Conservation (phyloP, 345 rosid genomes). For the Balakata baccata region DNA sequence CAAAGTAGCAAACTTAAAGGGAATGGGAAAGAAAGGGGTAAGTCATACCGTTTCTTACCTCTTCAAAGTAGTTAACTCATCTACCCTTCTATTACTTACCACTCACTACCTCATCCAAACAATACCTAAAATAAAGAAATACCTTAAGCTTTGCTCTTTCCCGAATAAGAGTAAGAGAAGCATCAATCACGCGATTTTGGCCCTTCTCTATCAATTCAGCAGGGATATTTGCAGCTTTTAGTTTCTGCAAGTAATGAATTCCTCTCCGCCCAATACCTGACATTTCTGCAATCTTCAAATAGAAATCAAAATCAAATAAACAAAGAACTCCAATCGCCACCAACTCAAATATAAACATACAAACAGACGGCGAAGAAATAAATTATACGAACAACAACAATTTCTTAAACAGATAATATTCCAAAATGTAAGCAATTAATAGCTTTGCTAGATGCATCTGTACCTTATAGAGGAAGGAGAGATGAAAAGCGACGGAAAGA, state of each 20-base stretch:
- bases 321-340: background rate
- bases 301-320: background rate
- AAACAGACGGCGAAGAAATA: background rate
- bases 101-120: too few species aligned
- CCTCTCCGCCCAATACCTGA: slow-evolving; percentile 49
- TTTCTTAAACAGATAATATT: background rate
- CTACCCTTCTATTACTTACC: too few species aligned
- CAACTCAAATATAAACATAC: background rate
- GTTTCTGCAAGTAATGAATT: slow-evolving; percentile 53
- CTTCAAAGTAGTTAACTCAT: too few species aligned
- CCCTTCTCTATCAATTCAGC: slow-evolving; percentile 64
- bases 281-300: slow-evolving; percentile 42
- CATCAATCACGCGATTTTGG: slow-evolving; percentile 86
- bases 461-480: background rate
- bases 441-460: background rate
- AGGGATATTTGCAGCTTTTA: slow-evolving; percentile 56
- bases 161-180: slow-evolving; percentile 92
- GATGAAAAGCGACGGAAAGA: background rate
- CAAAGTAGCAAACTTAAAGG: too few species aligned
- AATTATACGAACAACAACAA: background rate
- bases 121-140: background rate
- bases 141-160: slow-evolving; percentile 98
- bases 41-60: too few species aligned
- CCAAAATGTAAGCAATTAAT: background rate
- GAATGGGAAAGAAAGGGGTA: too few species aligned